Evolutionary conservation across 345 rosid genomes (phyloP).

Genomic region (Populus alba): DNA sequence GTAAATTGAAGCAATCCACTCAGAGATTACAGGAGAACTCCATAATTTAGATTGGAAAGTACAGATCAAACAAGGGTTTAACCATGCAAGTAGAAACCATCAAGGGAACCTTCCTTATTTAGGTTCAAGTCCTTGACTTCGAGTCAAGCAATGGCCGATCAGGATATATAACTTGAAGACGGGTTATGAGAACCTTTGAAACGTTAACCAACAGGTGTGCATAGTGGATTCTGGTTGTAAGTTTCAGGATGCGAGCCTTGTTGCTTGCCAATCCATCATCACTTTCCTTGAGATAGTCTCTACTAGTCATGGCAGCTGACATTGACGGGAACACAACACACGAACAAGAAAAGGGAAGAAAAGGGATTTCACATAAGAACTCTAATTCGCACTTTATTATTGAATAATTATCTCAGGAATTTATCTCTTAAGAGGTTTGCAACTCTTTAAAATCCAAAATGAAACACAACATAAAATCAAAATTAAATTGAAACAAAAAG

Average conservation of each 20-base stretch:
- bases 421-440: no score
- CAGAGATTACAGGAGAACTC: no score
- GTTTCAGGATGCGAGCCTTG: not conserved
- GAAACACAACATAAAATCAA: no score
- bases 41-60: not conserved
- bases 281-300: not conserved
- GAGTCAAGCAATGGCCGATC: not conserved
- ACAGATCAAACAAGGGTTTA: not conserved
- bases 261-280: not conserved
- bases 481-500: no score
- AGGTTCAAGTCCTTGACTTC: not conserved
- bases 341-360: no score
- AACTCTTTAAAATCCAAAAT: no score
- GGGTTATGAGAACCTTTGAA: not conserved
- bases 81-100: not conserved
- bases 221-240: not conserved
- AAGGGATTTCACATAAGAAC: no score
- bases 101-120: not conserved
- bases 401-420: no score
- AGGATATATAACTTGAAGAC: not conserved
- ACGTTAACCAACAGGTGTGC: not conserved
- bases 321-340: no score
- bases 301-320: no score
- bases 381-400: no score
- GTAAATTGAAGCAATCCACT: no score